These are phyloP conservation scores for Ramaria rubella DNA, from an alignment of 768 basidiomycete species.

Conservation along the genomic window DNA sequence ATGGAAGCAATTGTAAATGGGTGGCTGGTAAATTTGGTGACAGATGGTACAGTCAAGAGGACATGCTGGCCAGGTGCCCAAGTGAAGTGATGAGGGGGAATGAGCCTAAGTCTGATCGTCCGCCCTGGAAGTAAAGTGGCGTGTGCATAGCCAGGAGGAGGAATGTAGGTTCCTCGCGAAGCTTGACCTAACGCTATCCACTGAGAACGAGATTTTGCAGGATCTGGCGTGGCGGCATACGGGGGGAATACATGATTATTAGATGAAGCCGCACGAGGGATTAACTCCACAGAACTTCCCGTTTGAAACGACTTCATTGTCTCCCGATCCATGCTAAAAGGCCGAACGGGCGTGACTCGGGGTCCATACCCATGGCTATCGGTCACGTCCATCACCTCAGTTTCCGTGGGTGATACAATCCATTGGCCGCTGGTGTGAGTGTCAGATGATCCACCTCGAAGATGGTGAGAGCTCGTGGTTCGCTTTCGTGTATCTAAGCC, in stretches of 20 bases:
- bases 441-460: not conserved
- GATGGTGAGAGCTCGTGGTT: not conserved
- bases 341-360: not conserved
- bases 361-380: not conserved
- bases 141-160: slow-evolving; percentile 63
- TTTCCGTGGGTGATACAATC: not conserved
- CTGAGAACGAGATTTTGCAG: not conserved
- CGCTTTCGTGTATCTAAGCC: not conserved
- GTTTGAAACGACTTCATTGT: slow-evolving; percentile 2
- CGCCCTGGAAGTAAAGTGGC: slow-evolving; percentile 64
- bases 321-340: not conserved
- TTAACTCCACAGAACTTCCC: not conserved
- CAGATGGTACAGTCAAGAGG: slow-evolving; percentile 56
- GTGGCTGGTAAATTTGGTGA: slow-evolving; percentile 57
- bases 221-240: not conserved
- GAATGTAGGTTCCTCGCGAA: slow-evolving; percentile 28
- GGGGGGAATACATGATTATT: not conserved
- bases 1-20: slow-evolving; percentile 68
- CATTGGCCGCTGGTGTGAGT: not conserved
- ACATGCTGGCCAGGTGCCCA: slow-evolving; percentile 83
- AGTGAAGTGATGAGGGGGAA: slow-evolving; percentile 45
- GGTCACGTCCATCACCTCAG: not conserved
- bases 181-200: not conserved
- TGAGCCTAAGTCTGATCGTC: slow-evolving; percentile 61
- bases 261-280: not conserved